Percentiles rank a stretch among this genome's conserved stretches.
These are phyloP conservation scores for Neopestalotiopsis sp. DNA, from an alignment of 2,329 filamentous ascomycete genomes.

Conservation along the genomic window DNA sequence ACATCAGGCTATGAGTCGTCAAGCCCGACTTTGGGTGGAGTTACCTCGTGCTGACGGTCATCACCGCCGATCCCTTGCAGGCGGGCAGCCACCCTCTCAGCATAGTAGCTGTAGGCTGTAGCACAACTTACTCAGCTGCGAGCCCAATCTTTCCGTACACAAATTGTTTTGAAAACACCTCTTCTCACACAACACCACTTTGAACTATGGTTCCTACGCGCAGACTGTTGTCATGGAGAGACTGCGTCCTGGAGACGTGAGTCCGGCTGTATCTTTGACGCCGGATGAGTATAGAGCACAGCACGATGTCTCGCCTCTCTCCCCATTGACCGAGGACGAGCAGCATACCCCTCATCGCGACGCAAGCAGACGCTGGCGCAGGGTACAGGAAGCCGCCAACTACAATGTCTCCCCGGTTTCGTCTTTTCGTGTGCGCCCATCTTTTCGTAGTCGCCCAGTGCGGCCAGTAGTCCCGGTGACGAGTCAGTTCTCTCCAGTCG, in stretches of 20 bases:
- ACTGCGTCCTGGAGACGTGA: slow-evolving; percentile 18
- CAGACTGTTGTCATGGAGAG: slow-evolving; percentile 13
- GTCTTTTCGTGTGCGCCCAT: not conserved
- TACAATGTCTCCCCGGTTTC: not conserved
- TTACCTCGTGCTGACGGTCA: slow-evolving; percentile 4
- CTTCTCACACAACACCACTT: not conserved
- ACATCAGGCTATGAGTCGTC: not conserved
- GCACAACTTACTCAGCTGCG: slow-evolving; percentile 15
- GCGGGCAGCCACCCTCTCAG: not conserved
- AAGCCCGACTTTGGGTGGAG: slow-evolving; percentile 4
- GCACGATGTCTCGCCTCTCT: slow-evolving; percentile 15
- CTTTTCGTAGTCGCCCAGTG: not conserved
- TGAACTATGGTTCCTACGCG: not conserved
- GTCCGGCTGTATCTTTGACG: slow-evolving; percentile 4
- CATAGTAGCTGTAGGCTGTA: not conserved
- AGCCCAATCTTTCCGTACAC: not conserved
- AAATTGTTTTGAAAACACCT: not conserved
- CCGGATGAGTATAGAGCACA: slow-evolving; percentile 13
- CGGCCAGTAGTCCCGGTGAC: not conserved
- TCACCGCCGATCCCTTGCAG: slow-evolving; percentile 12
- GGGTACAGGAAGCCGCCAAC: not conserved
- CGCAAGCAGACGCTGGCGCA: slow-evolving; percentile 5
- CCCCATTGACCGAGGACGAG: slow-evolving; percentile 1
- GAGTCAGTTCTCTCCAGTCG: not conserved
- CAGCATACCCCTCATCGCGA: not conserved